Percentiles rank a stretch among this genome's conserved stretches.
Evolutionary conservation across 257 asterid genomes (phyloP).

Genomic region (Coffea eugenioides): DNA sequence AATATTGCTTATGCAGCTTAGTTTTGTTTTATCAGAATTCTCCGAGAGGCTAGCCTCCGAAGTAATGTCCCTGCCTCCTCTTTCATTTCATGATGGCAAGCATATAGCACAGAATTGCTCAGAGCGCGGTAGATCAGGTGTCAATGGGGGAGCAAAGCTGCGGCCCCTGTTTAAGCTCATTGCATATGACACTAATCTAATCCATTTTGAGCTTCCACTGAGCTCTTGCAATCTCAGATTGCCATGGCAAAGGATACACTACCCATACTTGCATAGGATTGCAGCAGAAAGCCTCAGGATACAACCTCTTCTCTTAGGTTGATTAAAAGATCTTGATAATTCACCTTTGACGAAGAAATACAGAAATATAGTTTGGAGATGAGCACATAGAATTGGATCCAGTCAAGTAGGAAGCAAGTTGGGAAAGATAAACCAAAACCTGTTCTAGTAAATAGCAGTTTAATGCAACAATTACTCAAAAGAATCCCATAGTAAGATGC

Average conservation of each 20-base stretch:
- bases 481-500: no score
- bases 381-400: neutral
- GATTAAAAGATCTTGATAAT: neutral
- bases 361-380: neutral
- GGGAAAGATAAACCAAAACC: no score
- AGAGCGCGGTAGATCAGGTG: neutral
- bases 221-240: neutral
- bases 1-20: neutral
- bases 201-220: neutral
- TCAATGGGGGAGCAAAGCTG: neutral
- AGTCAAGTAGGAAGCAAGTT: neutral
- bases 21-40: neutral
- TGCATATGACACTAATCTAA: neutral
- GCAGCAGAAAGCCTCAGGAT: neutral
- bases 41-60: neutral
- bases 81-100: neutral
- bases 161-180: neutral
- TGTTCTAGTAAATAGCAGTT: no score
- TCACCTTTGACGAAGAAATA: neutral
- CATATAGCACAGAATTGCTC: neutral
- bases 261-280: no score
- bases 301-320: neutral
- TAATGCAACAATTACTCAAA: no score
- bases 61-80: neutral
- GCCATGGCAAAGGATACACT: neutral